Evolutionary conservation across 1,139 yeast genomes (phyloP), one percentile per base, ranked within the genome.

Genomic region (Saccharomyces hybrid): DNA sequence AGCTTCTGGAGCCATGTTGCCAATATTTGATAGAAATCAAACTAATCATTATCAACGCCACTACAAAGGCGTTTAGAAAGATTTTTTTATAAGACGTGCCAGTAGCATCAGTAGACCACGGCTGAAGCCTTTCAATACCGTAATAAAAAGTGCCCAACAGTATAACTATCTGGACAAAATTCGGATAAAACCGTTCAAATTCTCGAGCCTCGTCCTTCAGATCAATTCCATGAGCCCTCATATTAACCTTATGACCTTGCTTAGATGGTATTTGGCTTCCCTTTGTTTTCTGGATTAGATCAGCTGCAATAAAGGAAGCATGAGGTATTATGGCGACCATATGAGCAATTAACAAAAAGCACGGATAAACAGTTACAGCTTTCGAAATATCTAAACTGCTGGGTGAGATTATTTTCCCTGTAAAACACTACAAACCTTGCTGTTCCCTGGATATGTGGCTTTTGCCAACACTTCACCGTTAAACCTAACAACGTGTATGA

Each of bases 11-110:
- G 20, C 42, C 42, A 3, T 38, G 42, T 38, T 38, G 42, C 42
- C 42, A 38, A 32, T 26, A 51, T 8, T 48, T 28, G 61, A 60
- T 23, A 48, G 31, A 41, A 47, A 20, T 3, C 14, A 38, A 13
- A 2, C 42, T 34, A 6, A 46, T 38, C 42, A 38, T 38, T 38
- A 38, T 38, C 23, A 38, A 38, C 5, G 57, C 61, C 11, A 53
- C 52, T 23, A 52, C 53, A 27, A 59, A 44, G 2, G 57, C 59
- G 13, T 38, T 38, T 38, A 38, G 13, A 16, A 38, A 38, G 42
- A 38, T 38, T 38, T 38, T 8, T 38, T 38, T 38, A 38, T 38
- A 38, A 38, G 42, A 38, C 13, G 42, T 38, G 13, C 11, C 42
- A 16, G 23, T 28, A 6, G 4, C 26, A 14, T 14, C n/a, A 5